phyloP scores from a whole-genome alignment of 805 yeast genomes.

The Phaffomyces opuntiae region DNA sequence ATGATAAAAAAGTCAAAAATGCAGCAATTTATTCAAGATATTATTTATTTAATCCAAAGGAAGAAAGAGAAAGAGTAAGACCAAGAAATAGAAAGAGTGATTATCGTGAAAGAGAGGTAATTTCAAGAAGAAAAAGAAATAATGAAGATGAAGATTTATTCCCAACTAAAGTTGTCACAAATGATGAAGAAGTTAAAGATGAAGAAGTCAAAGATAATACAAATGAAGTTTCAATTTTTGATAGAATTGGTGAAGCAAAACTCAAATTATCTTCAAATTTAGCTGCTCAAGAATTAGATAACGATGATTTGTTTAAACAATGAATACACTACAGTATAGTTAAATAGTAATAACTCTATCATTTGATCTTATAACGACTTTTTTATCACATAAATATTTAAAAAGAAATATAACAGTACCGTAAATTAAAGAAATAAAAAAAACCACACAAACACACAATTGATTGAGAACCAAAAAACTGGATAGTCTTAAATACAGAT shows the following conservation, averaged over 20 bases:
- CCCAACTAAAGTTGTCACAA: conserved; percentile 9
- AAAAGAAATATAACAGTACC: background rate
- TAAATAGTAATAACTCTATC: background rate
- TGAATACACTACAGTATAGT: background rate
- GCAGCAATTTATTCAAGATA: conserved; percentile 22
- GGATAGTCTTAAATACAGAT: background rate
- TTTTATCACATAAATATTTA: background rate
- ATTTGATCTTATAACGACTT: background rate
- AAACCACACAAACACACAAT: background rate
- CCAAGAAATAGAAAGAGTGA: background rate
- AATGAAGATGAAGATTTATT: conserved; percentile 17
- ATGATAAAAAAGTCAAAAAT: conserved; percentile 22
- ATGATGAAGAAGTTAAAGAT: background rate
- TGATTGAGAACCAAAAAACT: background rate
- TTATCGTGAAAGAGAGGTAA: conserved; percentile 19
- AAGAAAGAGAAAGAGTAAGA: conserved; percentile 5
- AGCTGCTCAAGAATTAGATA: conserved; percentile 2
- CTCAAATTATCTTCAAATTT: background rate
- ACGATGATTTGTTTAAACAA: conserved; percentile 10
- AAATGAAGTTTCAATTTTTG: background rate
- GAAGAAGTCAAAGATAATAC: background rate
- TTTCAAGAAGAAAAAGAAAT: conserved; percentile 11
- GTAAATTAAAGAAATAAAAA: background rate
- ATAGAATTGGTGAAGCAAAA: conserved; percentile 1
- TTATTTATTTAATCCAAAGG: conserved; percentile 21